Evolutionary conservation across 805 yeast species (phyloP).

Genomic region (Kluyveromyces aestuarii): DNA sequence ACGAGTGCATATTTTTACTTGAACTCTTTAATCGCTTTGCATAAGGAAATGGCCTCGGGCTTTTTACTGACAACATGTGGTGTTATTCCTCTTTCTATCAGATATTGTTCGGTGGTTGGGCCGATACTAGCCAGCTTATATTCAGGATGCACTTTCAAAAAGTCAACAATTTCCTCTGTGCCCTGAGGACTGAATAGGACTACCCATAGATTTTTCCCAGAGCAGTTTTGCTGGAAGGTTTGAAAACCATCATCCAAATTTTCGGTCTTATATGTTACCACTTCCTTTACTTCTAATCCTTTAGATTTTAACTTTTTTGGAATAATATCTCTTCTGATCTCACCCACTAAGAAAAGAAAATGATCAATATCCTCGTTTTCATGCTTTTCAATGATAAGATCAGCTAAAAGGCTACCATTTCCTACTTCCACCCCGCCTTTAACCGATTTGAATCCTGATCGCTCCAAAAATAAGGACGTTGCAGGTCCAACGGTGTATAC

Average conservation of each 20-base stretch:
- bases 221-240: constrained; percentile 23
- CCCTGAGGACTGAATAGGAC: constrained; percentile 92
- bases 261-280: constrained; percentile 61
- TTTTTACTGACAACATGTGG: constrained; percentile 59
- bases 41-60: constrained; percentile 61
- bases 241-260: constrained; percentile 38
- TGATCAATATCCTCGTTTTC: constrained; percentile 4
- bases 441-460: constrained; percentile 58
- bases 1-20: neutral
- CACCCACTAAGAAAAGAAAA: constrained; percentile 77
- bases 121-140: constrained; percentile 66
- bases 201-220: constrained; percentile 46
- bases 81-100: constrained; percentile 40
- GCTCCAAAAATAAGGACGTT: constrained; percentile 49
- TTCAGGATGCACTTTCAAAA: constrained; percentile 21
- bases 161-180: constrained; percentile 50
- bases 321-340: constrained; percentile 69
- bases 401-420: constrained; percentile 64
- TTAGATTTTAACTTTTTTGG: constrained; percentile 44
- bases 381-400: constrained; percentile 37
- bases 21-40: constrained; percentile 25
- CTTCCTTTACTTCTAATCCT: constrained; percentile 34
- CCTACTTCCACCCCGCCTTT: constrained; percentile 75
- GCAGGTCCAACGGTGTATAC: constrained; percentile 92
- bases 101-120: constrained; percentile 73